Base-by-base conservation (phyloP, 306 rosid species). In the Prunus salicina region DNA sequence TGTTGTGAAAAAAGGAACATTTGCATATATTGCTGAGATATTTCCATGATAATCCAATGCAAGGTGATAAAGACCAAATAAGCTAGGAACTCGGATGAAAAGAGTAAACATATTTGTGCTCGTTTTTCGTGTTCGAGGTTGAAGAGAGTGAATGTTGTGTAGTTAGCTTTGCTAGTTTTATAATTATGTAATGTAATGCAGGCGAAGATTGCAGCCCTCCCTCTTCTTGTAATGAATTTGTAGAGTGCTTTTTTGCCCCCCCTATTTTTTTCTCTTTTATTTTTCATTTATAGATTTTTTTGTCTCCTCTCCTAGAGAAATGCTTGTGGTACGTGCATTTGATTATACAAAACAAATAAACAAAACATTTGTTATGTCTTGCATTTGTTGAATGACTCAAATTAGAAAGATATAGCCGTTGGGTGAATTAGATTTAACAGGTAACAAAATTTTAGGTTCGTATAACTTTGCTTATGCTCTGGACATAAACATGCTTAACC, bases 101-200 rank as follows among this genome's bases (percentile, higher is more conserved):
- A 71, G 51, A 62, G 61, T 62, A 71, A 55, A 81, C 76, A 78
- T 65, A 46, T 79, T 69, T 64, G 56, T 61, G 46, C 30, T 38
- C 56, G 43, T 74, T 80, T 65, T 71, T 15, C 15, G 65, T 72
- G 25, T 78, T 68, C 64, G 52, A 45, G 71, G 79, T 81, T 74
- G 80, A 82, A 76, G 78, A 80, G 72, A 57, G 84, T 69, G 80
- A 73, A 72, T 75, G 77, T 79, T 77, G 81, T 82, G 76, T 75
- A 76, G 84, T 67, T 78, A 81, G 84, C 55, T 52, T 73, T 45
- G 69, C 52, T 69, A 67, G 82, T 73, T 70, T 79, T 69, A 60
- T 65, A 49, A 30, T 30, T 14, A 63, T 30, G 67, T 73, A 65
- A 32, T 87, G 85, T 84, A 76, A 71, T 82, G 77, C 81, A 60